These are phyloP conservation scores for Castanospermum australe DNA, from an alignment of 306 rosid genomes.

Conservation along the genomic window DNA sequence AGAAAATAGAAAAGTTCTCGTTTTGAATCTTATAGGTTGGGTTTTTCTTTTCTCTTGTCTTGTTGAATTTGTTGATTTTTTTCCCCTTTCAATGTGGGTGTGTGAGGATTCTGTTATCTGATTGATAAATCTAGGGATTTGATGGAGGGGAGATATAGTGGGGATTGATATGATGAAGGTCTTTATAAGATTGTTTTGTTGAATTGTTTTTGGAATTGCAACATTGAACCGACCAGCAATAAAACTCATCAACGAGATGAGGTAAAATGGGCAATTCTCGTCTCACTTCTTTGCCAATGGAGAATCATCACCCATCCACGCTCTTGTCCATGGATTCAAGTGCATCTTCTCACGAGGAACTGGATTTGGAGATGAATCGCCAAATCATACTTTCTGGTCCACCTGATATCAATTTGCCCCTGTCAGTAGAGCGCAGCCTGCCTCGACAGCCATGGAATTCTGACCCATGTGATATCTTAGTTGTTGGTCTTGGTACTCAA, in stretches of 20 bases:
- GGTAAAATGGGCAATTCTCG: constrained; percentile 47
- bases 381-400: constrained; percentile 36
- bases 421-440: constrained; percentile 48
- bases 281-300: constrained; percentile 41
- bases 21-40: background rate
- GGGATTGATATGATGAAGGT: constrained; percentile 58
- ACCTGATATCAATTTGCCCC: constrained; percentile 52
- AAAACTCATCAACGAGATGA: constrained; percentile 39
- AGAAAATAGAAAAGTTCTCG: background rate
- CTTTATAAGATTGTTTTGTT: constrained; percentile 41
- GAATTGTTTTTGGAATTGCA: constrained; percentile 41
- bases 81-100: constrained; percentile 45
- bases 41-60: background rate
- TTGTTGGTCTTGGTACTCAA: constrained; percentile 44
- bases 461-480: constrained; percentile 43
- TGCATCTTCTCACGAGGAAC: constrained; percentile 41
- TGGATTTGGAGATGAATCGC: constrained; percentile 47
- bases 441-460: constrained; percentile 43
- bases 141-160: constrained; percentile 86
- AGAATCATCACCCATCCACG: constrained; percentile 44
- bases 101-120: constrained; percentile 55
- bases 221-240: constrained; percentile 42
- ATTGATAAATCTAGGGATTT: constrained; percentile 60
- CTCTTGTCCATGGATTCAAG: constrained; percentile 51
- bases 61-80: background rate